phyloP scores from a whole-genome alignment of 2,329 filamentous ascomycete genomes.

The Cryphonectria naterciae region DNA sequence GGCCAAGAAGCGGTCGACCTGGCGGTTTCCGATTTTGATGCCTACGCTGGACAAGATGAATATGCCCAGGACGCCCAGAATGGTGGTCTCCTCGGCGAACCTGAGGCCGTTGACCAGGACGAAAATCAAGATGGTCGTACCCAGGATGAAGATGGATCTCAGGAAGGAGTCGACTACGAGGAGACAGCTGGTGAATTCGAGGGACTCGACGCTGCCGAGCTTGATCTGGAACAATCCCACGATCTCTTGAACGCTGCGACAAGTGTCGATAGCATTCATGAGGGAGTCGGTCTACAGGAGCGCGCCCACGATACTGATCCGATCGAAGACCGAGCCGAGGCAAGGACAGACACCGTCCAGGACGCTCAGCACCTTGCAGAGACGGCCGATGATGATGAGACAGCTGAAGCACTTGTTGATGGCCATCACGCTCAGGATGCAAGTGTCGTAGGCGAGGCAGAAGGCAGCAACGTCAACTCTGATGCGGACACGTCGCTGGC shows the following conservation, averaged over 20 bases:
- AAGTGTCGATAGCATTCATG: constrained; percentile 15
- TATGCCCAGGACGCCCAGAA: neutral
- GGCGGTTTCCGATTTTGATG: constrained; percentile 31
- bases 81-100: constrained; percentile 9
- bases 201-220: constrained; percentile 26
- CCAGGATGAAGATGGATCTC: constrained; percentile 30
- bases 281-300: neutral
- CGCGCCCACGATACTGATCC: constrained; percentile 4
- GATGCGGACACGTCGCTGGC: constrained; percentile 3
- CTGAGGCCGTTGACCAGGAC: constrained; percentile 7
- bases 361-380: neutral
- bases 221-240: constrained; percentile 19
- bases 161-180: constrained; percentile 46
- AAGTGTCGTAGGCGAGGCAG: constrained; percentile 20
- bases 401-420: constrained; percentile 16
- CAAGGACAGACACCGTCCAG: constrained; percentile 13
- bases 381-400: constrained; percentile 21
- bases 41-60: constrained; percentile 6
- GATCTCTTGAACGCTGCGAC: constrained; percentile 7
- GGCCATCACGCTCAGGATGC: constrained; percentile 26
- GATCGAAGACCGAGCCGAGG: constrained; percentile 23
- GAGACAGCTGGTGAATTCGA: constrained; percentile 16
- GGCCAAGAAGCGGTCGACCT: constrained; percentile 20
- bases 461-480: neutral
- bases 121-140: constrained; percentile 14